Evolutionary conservation across 768 basidiomycete genomes (phyloP), one percentile per base, ranked within the genome.

Genomic region (Gymnopilus dilepis): DNA sequence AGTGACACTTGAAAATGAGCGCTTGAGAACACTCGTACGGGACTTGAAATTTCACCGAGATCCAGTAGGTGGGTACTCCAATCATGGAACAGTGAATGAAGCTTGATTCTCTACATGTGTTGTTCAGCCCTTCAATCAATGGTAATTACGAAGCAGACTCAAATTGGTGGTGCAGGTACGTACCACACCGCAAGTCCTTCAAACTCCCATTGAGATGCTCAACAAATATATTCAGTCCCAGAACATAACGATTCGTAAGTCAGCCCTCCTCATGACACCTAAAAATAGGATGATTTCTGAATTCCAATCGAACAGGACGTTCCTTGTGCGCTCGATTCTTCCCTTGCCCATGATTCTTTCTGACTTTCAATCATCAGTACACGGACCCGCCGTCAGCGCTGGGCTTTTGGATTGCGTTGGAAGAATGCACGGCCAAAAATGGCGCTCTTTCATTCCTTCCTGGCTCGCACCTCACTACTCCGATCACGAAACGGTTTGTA

Each of bases 331-430:
- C 33, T 19, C n/a, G 43, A 11, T 17, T 24, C 30, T 34, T 28
- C 41, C 4, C 30, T 22, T 26, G 40, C 19, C 24, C 9, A 21
- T 31, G 13, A 8, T 26, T 33, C 63, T 34, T 19, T 48, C 31
- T 66, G 38, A 60, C 38, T 51, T 30, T 17, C 15, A 4, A 24
- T 45, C 55, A 31, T 31, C 72, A 99, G 87, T 98, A 97, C 76
- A 97, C 96, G 8, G 81, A 91, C 40, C 97, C 97, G 11, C 92
- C 92, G 0, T 88, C 87, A 8, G 97, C 97, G 0, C 84, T 99
- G 21, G 97, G 97, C 2, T 94, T 96, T 72, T 99, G 97, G 97
- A 92, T 99, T 60, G 93, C 97, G 0, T 78, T 99, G 37, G 97
- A 99, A 73, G 82, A 85, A 60, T 97, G 95, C 73, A 95, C 95